Evolutionary conservation across 148 eudicot species (phyloP), one percentile per base, ranked within the genome.

Genomic region (Selenicereus undatus): DNA sequence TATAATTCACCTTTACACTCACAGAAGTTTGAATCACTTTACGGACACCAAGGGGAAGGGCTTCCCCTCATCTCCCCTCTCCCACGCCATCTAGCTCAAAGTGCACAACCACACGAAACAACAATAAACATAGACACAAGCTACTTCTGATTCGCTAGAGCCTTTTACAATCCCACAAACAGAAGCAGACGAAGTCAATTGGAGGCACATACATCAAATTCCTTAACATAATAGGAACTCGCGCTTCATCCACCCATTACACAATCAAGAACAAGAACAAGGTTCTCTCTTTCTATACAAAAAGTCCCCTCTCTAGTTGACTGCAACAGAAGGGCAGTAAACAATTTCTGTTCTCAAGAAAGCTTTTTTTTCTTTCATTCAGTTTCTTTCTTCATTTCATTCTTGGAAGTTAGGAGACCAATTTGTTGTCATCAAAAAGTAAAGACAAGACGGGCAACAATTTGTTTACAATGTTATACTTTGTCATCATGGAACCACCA

Each of bases 401-500:
- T 21, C 29, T 75, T 66, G 45, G 76, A 75, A 84, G 78, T 84
- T 81, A 84, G 83, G 74, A 80, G 72, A 77, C 83, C 81, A 81
- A 50, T 64, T 24, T 71, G 76, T 60, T 58, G 68, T 60, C 80
- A 77, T 78, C 75, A 42, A 65, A 58, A 64, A 76, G 64, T 75
- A 73, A 79, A 71, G 81, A 76, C 71, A 48, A 71, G 81, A 76
- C 71, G 36, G 43, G 74, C 56, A 82, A 17, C 20, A 20, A 56
- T 56, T 2, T 56, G 22, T n/a, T 52, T 42, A 51, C n/a, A 73
- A 48, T 64, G 69, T 85, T 84, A 91, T 85, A 88, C 97, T 87
- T 94, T 94, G 82, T 94, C 98, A 51, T 94, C 98, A 84, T 94
- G 98, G 82, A 94, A 92, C 98, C 97, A 94, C 98, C 98, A 92